A percentile compares a stretch with the other conserved stretches of the same genome.
Conservation (phyloP, 2,329 filamentous ascomycete genomes). For the Penicillium sp. region DNA sequence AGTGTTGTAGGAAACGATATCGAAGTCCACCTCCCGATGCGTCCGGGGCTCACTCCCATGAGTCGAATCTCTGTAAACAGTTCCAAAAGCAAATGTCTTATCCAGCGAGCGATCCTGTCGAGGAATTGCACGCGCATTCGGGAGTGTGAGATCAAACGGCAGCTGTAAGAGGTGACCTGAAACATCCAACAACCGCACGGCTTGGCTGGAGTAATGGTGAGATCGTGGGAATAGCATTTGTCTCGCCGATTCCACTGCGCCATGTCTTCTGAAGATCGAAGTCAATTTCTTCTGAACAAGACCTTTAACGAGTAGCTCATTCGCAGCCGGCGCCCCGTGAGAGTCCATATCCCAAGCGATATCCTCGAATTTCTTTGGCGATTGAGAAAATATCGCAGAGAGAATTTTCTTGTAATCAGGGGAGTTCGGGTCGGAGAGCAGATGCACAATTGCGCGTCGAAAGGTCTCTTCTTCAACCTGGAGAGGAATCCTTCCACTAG, state of each 20-base stretch:
- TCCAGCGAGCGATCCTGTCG: slow-evolving; percentile 63
- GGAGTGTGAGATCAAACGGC: slow-evolving; percentile 90
- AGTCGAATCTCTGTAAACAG: slow-evolving; percentile 77
- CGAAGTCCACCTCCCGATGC: slow-evolving; percentile 91
- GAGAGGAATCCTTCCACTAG: slow-evolving; percentile 82
- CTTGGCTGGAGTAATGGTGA: slow-evolving; percentile 70
- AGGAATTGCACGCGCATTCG: slow-evolving; percentile 81
- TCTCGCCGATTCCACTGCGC: slow-evolving; percentile 77
- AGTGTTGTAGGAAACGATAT: slow-evolving; percentile 83
- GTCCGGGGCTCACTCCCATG: slow-evolving; percentile 79
- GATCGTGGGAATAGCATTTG: slow-evolving; percentile 80
- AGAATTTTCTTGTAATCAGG: slow-evolving; percentile 90
- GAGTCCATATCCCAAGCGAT: slow-evolving; percentile 73
- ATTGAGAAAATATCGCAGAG: slow-evolving; percentile 76
- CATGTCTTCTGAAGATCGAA: slow-evolving; percentile 82
- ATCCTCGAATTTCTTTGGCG: slow-evolving; percentile 77
- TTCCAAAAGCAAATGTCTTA: slow-evolving; percentile 83
- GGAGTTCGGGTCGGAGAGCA: slow-evolving; percentile 75
- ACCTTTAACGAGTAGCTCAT: slow-evolving; percentile 64
- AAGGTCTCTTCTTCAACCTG: slow-evolving; percentile 93
- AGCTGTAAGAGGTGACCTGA: slow-evolving; percentile 87
- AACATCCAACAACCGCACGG: slow-evolving; percentile 77
- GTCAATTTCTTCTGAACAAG: slow-evolving; percentile 73
- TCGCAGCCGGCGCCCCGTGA: slow-evolving; percentile 52
- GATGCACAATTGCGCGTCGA: slow-evolving; percentile 74